Evolutionary conservation across 2,329 filamentous ascomycete species (phyloP), one percentile per base, ranked within the genome.

Genomic region (Talaromyces verruculosus): DNA sequence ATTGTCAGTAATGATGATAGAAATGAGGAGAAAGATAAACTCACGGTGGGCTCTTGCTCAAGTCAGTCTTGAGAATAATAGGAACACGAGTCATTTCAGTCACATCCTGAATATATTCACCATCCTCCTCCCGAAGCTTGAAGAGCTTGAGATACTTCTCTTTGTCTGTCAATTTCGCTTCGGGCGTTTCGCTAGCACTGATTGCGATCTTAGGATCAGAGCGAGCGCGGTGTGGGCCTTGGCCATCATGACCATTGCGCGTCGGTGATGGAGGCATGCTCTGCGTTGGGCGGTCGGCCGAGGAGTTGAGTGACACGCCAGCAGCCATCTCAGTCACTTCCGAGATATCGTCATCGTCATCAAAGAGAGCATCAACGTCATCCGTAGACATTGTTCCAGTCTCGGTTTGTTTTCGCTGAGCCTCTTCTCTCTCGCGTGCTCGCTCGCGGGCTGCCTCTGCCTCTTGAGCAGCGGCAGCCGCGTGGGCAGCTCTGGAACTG

Each of bases 31-130:
- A 49, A 67, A 47, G 15, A 47, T 58, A 49, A 68, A 94, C 95
- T 89, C 91, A 99, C 93, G 95, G 95, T 82, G 95, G 95, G 83
- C 94, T 98, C 91, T 99, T 99, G 82, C 86, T 92, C 74, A 99
- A 87, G 82, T 99, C 95, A 70, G 95, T 98, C 89, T 97, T 98
- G 75, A 99, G 83, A 77, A 99, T 96, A 71, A 99, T 91, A n/a
- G 95, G 95, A 68, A 99, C 91, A 72, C 94, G 87, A 51, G 92
- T 94, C 93, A 99, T 97, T 84, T 99, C 95, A 66, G 89, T 93
- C 71, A 99, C 93, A 79, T 99, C 95, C 81, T 99, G 95, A 75
- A 99, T 97, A 83, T 96, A 96, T 73, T 98, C 91, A 70, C 94
- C 94, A 72, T 91, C 90, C 80, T 96, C 91, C 79, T 99, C 94